These are phyloP conservation scores for Cladobotryum mycophilum DNA, from an alignment of 2,329 filamentous ascomycete species.

Conservation along the genomic window DNA sequence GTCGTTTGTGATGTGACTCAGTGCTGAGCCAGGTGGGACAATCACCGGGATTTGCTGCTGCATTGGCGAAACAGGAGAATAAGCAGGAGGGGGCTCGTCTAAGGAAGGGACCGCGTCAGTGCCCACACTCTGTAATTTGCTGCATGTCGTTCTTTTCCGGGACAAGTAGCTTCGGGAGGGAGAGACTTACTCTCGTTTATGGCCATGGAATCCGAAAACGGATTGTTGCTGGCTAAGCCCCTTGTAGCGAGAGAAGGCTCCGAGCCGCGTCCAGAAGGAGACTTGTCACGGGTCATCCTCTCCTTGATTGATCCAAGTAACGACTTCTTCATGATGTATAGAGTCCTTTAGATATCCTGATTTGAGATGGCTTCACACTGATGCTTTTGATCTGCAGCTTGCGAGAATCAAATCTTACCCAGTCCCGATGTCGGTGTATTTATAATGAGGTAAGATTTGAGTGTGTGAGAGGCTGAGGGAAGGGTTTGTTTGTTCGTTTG, in stretches of 20 bases:
- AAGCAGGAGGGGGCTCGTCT: constrained; percentile 31
- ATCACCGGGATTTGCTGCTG: constrained; percentile 10
- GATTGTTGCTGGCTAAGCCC: too few species aligned
- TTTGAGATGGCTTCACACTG: background rate
- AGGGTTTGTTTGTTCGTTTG: too few species aligned
- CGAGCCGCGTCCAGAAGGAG: background rate
- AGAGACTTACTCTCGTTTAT: background rate
- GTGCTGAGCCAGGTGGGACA: background rate
- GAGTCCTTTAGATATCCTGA: background rate
- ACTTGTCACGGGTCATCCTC: constrained; percentile 23
- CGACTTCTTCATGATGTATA: constrained; percentile 2
- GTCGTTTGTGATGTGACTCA: constrained; percentile 27
- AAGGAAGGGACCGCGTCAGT: background rate
- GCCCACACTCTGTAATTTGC: too few species aligned
- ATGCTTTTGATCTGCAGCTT: background rate
- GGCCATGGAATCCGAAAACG: background rate
- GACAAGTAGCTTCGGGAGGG: background rate
- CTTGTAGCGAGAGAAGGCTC: too few species aligned
- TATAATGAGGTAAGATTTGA: too few species aligned
- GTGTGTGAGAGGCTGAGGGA: too few species aligned
- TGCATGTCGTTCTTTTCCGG: background rate
- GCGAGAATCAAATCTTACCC: background rate
- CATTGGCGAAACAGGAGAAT: constrained; percentile 12
- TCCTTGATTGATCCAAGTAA: constrained; percentile 18
- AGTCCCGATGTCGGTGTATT: background rate